phyloP scores from a whole-genome alignment of 345 rosid genomes.

The Pugionium dolabratum region DNA sequence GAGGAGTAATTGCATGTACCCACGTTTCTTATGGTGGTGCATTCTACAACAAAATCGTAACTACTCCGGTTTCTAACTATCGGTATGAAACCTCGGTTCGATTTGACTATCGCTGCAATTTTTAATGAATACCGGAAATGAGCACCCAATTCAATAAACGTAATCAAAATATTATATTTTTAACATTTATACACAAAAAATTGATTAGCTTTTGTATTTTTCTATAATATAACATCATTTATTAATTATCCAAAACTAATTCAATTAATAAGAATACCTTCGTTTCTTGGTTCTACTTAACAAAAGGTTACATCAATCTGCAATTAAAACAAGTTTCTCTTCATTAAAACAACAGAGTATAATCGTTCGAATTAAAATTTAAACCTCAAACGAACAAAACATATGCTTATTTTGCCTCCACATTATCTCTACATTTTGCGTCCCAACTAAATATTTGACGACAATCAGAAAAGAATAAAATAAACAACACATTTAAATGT shows the following conservation, averaged over 20 bases:
- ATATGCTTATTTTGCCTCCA: slow-evolving; percentile 7
- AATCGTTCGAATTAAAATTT: no score
- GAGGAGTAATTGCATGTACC: slow-evolving; percentile 6
- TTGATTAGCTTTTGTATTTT: no score
- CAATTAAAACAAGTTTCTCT: no score
- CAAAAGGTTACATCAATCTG: no score
- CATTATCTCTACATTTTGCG: slow-evolving; percentile 3
- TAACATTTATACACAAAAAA: no score
- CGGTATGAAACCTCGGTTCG: slow-evolving; percentile 7
- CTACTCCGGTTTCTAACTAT: not conserved
- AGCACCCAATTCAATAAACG: not conserved
- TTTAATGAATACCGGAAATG: not conserved
- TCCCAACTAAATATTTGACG: slow-evolving; percentile 23
- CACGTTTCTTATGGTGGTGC: slow-evolving; percentile 21
- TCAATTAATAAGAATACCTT: no score
- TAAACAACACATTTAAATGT: slow-evolving; percentile 35
- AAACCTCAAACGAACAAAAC: no score
- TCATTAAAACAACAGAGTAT: no score
- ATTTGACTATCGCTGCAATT: not conserved
- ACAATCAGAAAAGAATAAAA: slow-evolving; percentile 30
- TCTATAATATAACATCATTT: no score
- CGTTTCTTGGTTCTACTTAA: no score
- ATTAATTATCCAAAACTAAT: no score
- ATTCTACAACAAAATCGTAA: not conserved
- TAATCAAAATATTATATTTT: not conserved